Conservation (phyloP, 176 grass and related monocot species). For the Zea mays region DNA sequence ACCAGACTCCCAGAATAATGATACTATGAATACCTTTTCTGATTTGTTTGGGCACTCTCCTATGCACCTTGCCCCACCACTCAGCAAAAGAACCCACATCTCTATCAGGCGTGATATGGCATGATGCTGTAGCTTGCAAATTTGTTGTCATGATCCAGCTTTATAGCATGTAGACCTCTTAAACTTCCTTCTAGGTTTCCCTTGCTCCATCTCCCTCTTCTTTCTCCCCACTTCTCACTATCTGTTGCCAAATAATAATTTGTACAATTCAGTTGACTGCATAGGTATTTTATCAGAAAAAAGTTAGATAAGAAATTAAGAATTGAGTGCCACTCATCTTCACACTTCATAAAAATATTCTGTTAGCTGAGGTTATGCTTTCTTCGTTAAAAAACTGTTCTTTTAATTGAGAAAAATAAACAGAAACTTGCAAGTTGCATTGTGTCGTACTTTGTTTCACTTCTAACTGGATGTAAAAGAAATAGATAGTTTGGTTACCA, state of each 20-base stretch:
- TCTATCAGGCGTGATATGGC: too few species aligned
- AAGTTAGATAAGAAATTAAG: background rate
- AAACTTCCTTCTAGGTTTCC: background rate
- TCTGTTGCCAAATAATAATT: background rate
- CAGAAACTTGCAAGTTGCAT: background rate
- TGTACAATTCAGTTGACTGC: background rate
- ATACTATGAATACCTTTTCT: too few species aligned
- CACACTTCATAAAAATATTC: background rate
- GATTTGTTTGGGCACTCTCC: too few species aligned
- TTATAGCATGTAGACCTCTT: constrained; percentile 21
- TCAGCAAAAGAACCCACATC: too few species aligned
- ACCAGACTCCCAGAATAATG: too few species aligned
- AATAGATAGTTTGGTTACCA: constrained; percentile 3
- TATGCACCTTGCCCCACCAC: too few species aligned
- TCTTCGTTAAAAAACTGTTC: background rate
- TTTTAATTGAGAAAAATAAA: constrained; percentile 8
- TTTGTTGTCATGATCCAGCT: constrained; percentile 1
- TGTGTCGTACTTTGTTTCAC: background rate
- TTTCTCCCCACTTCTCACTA: background rate
- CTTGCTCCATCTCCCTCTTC: background rate
- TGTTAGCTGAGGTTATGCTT: background rate
- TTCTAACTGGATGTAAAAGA: background rate
- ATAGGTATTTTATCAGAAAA: background rate
- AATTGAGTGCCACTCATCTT: background rate
- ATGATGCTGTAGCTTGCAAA: constrained; percentile 17